Base-by-base conservation (phyloP, 2,329 filamentous ascomycete genomes). In the Neonectria ditissima region DNA sequence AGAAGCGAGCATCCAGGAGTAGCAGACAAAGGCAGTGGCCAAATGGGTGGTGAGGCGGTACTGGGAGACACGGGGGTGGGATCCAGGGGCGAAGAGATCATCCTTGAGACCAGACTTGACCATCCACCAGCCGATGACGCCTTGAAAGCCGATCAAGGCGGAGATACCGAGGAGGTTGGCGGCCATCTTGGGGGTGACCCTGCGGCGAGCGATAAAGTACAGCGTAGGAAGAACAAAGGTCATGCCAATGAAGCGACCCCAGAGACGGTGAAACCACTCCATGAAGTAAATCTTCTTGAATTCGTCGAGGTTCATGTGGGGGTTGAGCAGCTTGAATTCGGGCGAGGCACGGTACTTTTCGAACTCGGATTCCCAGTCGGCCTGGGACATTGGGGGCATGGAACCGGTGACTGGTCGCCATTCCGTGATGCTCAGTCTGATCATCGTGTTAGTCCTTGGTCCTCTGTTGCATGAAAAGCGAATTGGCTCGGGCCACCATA, bases 221-320 rank as follows among this genome's bases (percentile, higher is more conserved):
- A 91, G 80, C 8, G 95, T 92, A 1, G 96, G 96, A 1, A 97
- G 76, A 51, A 97, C 89, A 79, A 98, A 97, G 54, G 93, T 91
- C 66, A 98, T 80, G 63, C 96, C 96, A 62, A 99, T 92, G 72
- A 97, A 85, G 68, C 96, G 91, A 48, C 96, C 96, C 94, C 96
- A 98, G 59, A 97, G 86, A 30, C 96, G 89, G 80, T 99, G 96
- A 45, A 91, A 89, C 96, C 96, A 99, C 84, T 99, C 96, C 96
- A 98, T 98, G 79, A 92, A 99, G 86, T 98, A 99, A 70, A 99
- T 99, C 77, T 96, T 91, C 80, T 98, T 97, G 83, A 98, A 99
- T 78, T 99, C 96, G 62, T 90, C 87, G 60, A 99, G 84, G 32
- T 87, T 91, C 96, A 99, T 99, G 78, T 93, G 88, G 32, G 94